phyloP scores from a whole-genome alignment of 257 asterid species.

The Coffea canephora region DNA sequence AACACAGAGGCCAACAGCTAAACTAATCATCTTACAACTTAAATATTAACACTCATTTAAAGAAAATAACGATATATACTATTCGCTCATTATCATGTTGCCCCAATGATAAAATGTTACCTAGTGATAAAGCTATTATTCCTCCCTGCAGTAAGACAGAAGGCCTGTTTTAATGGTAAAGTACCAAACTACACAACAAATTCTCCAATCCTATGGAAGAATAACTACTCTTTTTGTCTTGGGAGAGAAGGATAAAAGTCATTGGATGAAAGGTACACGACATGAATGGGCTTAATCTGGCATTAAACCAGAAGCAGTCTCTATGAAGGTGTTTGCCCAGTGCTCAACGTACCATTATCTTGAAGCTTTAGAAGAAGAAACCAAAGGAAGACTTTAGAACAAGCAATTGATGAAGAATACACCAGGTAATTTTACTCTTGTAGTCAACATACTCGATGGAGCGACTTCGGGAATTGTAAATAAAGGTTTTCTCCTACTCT shows the following conservation, averaged over 20 bases:
- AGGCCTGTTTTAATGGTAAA: neutral
- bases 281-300: neutral
- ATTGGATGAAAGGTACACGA: neutral
- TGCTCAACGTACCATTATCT: neutral
- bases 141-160: neutral
- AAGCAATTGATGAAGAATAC: neutral
- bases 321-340: neutral
- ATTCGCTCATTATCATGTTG: too few relatives aligned
- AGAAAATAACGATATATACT: too few relatives aligned
- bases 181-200: neutral
- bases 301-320: neutral
- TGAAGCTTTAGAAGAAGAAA: neutral
- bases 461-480: neutral
- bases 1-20: too few relatives aligned
- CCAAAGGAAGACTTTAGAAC: neutral
- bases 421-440: neutral
- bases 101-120: too few relatives aligned
- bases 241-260: too few relatives aligned
- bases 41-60: too few relatives aligned
- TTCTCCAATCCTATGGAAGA: too few relatives aligned
- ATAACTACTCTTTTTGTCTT: too few relatives aligned
- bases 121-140: too few relatives aligned
- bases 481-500: neutral
- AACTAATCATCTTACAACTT: too few relatives aligned
- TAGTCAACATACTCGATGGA: neutral